A percentile compares a stretch with the other conserved stretches of the same genome.
phyloP scores from a whole-genome alignment of 495 filamentous ascomycete genomes.

The Neurospora hispaniola region DNA sequence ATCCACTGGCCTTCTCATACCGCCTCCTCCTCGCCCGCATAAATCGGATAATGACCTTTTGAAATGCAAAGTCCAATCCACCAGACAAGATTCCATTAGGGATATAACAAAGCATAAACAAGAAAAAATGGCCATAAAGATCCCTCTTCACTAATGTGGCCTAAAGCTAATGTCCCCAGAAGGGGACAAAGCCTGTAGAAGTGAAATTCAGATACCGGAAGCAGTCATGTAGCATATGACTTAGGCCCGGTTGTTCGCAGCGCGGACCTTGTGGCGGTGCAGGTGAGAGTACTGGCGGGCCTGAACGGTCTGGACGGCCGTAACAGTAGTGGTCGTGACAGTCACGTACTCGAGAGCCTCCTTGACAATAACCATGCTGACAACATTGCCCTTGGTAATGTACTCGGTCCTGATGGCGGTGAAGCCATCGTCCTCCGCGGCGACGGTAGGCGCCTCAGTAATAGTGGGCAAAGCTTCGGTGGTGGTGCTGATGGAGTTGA shows the following conservation, averaged over 20 bases:
- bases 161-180: neutral
- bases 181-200: neutral
- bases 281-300: constrained; percentile 14
- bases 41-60: neutral
- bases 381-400: constrained; percentile 26
- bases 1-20: constrained; percentile 1
- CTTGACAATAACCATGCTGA: constrained; percentile 35
- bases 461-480: constrained; percentile 9
- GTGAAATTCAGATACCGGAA: neutral
- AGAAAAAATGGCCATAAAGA: constrained; percentile 5
- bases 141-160: constrained; percentile 2
- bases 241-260: neutral
- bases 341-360: constrained; percentile 36
- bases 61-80: neutral
- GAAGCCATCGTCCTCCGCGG: constrained; percentile 17
- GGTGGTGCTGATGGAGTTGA: neutral
- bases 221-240: neutral
- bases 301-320: constrained; percentile 10
- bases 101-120: constrained; percentile 5
- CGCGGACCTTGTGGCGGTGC: constrained; percentile 13
- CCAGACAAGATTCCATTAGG: neutral
- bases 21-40: neutral
- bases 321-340: constrained; percentile 13
- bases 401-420: constrained; percentile 33
- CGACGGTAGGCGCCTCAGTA: constrained; percentile 15